Percentiles rank a stretch among this genome's conserved stretches.
These are phyloP conservation scores for Barnettozyma salicaria DNA, from an alignment of 805 yeast species.

Conservation along the genomic window DNA sequence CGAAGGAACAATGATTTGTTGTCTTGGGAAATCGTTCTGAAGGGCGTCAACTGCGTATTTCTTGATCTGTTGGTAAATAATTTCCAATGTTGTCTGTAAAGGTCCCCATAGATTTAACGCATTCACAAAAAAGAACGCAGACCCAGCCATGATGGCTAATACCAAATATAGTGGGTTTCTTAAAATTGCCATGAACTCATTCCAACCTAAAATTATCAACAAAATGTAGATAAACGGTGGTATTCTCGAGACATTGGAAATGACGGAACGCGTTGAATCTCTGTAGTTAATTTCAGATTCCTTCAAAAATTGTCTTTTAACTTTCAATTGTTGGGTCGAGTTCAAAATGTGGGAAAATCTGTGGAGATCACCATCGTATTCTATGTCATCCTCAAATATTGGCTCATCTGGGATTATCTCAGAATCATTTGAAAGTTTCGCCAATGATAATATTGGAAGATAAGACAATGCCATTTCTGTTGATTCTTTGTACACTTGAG, in stretches of 20 bases:
- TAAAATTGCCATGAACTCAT: slow-evolving; percentile 83
- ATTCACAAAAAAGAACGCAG: slow-evolving; percentile 62
- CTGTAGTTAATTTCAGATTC: slow-evolving; percentile 74
- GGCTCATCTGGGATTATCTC: slow-evolving; percentile 57
- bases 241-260: slow-evolving; percentile 69
- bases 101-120: slow-evolving; percentile 74
- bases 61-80: slow-evolving; percentile 48
- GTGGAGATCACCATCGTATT: slow-evolving; percentile 36
- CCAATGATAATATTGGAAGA: slow-evolving; percentile 51
- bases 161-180: slow-evolving; percentile 81
- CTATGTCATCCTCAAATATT: slow-evolving; percentile 33
- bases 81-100: slow-evolving; percentile 54
- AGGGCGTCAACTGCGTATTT: slow-evolving; percentile 52
- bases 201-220: slow-evolving; percentile 83
- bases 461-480: slow-evolving; percentile 49
- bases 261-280: slow-evolving; percentile 83
- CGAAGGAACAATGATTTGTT: slow-evolving; percentile 11
- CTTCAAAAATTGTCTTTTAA: slow-evolving; percentile 57
- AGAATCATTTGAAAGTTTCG: slow-evolving; percentile 44
- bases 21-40: slow-evolving; percentile 38
- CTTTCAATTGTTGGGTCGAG: slow-evolving; percentile 49
- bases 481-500: slow-evolving; percentile 54
- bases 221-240: slow-evolving; percentile 78
- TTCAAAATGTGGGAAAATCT: slow-evolving; percentile 53
- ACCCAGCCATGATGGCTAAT: slow-evolving; percentile 49